Conservation (phyloP, 495 filamentous ascomycete species). For the Neurospora sp. region DNA sequence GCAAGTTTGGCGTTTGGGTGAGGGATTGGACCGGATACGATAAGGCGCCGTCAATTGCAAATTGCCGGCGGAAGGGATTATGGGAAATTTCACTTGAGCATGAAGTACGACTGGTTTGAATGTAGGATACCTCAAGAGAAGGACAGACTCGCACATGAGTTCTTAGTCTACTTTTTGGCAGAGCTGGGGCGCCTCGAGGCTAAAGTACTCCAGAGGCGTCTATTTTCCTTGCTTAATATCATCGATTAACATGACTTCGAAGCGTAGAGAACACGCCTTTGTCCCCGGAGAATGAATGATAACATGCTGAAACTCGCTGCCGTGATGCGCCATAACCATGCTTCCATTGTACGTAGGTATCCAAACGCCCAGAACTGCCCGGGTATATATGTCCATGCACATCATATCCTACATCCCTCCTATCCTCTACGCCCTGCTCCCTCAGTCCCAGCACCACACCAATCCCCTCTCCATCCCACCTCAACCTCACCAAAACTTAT, state of each 20-base stretch:
- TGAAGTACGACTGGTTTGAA: neutral
- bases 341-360: neutral
- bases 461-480: neutral
- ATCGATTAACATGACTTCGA: neutral
- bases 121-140: neutral
- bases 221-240: neutral
- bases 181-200: neutral
- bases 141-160: neutral
- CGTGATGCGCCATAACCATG: neutral
- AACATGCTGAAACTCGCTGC: neutral
- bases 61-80: neutral
- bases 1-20: neutral
- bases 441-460: neutral
- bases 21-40: neutral
- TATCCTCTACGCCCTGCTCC: neutral
- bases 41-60: neutral
- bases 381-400: neutral
- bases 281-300: neutral
- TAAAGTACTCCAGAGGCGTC: neutral
- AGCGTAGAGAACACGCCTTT: neutral
- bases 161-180: neutral
- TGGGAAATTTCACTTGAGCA: neutral
- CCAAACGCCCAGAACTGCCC: neutral
- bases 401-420: neutral
- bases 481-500: constrained; percentile 40